A percentile compares a stretch with the other conserved stretches of the same genome.
These are phyloP conservation scores for Lignosus rhinocerotis DNA, from an alignment of 1,284 basidiomycete genomes.

Conservation along the genomic window DNA sequence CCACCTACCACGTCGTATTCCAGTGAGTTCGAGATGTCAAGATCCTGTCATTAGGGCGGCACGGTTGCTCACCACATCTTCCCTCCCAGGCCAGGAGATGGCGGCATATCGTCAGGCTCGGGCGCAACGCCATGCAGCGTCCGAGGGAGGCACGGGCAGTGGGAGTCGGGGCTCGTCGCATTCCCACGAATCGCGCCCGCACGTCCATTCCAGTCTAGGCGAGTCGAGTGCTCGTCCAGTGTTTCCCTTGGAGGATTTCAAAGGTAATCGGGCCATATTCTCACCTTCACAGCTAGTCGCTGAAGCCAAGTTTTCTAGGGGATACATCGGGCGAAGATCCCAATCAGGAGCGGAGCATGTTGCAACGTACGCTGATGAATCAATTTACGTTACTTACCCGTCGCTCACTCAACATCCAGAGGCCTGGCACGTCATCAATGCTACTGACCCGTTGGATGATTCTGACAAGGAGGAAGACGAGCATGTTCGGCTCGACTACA, in stretches of 20 bases:
- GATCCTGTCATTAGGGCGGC: neutral
- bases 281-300: neutral
- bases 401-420: constrained; percentile 43
- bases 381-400: neutral
- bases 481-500: constrained; percentile 61
- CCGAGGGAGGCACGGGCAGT: constrained; percentile 27
- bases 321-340: constrained; percentile 23
- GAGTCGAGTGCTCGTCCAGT: constrained; percentile 25
- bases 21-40: constrained; percentile 18
- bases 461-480: constrained; percentile 75
- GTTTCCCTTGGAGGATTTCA: constrained; percentile 21
- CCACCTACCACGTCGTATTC: constrained; percentile 27
- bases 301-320: constrained; percentile 2
- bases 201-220: constrained; percentile 13
- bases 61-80: constrained; percentile 1
- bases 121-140: constrained; percentile 25
- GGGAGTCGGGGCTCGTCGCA: constrained; percentile 35
- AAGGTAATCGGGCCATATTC: constrained; percentile 1
- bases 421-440: constrained; percentile 66
- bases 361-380: constrained; percentile 31
- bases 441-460: constrained; percentile 64
- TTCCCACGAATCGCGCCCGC: constrained; percentile 29
- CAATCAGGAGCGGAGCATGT: constrained; percentile 29
- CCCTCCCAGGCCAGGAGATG: constrained; percentile 25
- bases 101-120: constrained; percentile 29